Conservation (phyloP, 805 yeast genomes). For the Barnettozyma siamensis region DNA sequence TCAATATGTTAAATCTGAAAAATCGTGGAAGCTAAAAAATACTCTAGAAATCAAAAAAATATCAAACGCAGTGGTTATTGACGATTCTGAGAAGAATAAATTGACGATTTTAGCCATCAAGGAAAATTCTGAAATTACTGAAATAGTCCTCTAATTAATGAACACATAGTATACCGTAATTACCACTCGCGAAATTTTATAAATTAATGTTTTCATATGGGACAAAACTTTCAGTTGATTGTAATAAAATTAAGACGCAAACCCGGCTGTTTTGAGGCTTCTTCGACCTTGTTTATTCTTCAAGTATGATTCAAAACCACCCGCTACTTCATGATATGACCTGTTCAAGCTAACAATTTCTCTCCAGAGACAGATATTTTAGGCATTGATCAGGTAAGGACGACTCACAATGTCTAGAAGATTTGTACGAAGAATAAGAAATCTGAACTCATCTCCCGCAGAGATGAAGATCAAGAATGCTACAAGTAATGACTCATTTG, state of each 20-base stretch:
- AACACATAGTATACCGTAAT: not conserved
- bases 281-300: too few species aligned
- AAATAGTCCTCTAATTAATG: not conserved
- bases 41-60: slow-evolving; percentile 10
- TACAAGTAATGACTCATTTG: slow-evolving; percentile 46
- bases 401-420: slow-evolving; percentile 18
- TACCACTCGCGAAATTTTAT: too few species aligned
- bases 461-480: slow-evolving; percentile 38
- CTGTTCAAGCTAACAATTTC: too few species aligned
- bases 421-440: slow-evolving; percentile 28
- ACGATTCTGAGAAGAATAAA: slow-evolving; percentile 11
- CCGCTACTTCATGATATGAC: too few species aligned
- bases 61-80: slow-evolving; percentile 11
- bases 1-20: slow-evolving; percentile 19
- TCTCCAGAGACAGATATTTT: too few species aligned
- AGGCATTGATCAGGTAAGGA: too few species aligned
- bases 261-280: too few species aligned
- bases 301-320: too few species aligned
- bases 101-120: slow-evolving; percentile 3
- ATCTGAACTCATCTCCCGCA: slow-evolving; percentile 24
- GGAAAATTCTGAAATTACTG: slow-evolving; percentile 3
- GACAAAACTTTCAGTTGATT: too few species aligned
- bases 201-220: too few species aligned
- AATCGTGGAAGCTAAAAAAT: slow-evolving; percentile 15
- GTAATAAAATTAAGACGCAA: too few species aligned